phyloP scores from a whole-genome alignment of 305 asterid species.

The Caryopteris hybrid region DNA sequence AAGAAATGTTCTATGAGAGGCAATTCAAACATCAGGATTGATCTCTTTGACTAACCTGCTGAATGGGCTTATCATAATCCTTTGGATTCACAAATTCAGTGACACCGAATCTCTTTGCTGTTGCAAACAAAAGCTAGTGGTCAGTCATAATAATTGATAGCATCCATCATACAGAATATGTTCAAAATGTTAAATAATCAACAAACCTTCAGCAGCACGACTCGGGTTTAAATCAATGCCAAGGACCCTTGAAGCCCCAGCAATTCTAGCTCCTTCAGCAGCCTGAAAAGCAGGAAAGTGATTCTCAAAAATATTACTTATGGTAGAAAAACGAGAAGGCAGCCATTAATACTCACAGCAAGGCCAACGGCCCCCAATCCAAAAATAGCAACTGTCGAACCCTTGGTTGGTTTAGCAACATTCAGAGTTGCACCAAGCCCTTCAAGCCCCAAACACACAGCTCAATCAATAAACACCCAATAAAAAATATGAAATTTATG shows the following conservation, averaged over 20 bases:
- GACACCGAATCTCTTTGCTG: conserved; percentile 84
- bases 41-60: conserved; percentile 39
- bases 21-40: no score
- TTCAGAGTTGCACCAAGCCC: conserved; percentile 84
- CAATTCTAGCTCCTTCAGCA: conserved; percentile 83
- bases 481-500: neutral
- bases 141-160: neutral
- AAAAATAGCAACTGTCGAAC: conserved; percentile 73
- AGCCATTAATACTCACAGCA: conserved; percentile 46
- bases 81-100: conserved; percentile 82
- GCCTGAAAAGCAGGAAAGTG: conserved; percentile 34
- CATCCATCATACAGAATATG: neutral
- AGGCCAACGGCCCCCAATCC: conserved; percentile 90
- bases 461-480: neutral
- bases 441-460: conserved; percentile 7
- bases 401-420: conserved; percentile 73
- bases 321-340: neutral
- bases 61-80: conserved; percentile 56
- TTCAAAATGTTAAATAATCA: neutral
- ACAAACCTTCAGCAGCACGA: conserved; percentile 52
- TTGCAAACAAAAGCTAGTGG: neutral
- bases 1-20: no score
- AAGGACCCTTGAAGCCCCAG: conserved; percentile 72
- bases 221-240: conserved; percentile 63
- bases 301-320: neutral